Evolutionary conservation across 1,284 basidiomycete species (phyloP).

Genomic region (Ganoderma multipileum): DNA sequence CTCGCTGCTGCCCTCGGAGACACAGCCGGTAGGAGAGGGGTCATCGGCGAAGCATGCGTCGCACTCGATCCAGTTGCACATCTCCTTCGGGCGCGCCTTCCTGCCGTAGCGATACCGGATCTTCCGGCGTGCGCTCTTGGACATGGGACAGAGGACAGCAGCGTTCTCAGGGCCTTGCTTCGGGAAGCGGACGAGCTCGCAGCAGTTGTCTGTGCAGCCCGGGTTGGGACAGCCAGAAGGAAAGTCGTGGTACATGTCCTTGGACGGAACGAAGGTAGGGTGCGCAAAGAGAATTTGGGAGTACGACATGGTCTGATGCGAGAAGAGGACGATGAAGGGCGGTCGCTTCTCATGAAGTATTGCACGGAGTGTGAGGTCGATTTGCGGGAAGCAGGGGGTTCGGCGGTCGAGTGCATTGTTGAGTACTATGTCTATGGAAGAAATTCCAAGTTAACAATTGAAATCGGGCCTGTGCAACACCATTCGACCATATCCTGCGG

Average conservation of each 20-base stretch:
- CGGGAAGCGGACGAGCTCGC: conserved; percentile 80
- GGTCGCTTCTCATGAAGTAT: conserved; percentile 75
- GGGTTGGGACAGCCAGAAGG: conserved; percentile 79
- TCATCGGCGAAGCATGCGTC: conserved; percentile 62
- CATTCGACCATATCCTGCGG: neutral
- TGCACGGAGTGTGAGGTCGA: conserved; percentile 75
- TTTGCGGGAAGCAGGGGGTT: conserved; percentile 78
- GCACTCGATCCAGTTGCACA: conserved; percentile 85
- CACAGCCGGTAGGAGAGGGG: conserved; percentile 17
- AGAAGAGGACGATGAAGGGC: conserved; percentile 77
- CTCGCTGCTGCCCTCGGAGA: conserved; percentile 43
- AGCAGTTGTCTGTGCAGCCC: conserved; percentile 73
- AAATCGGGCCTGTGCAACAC: too few relatives aligned
- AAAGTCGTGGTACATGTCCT: conserved; percentile 75
- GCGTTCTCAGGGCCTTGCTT: conserved; percentile 65
- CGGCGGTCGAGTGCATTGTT: conserved; percentile 68
- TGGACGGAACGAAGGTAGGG: conserved; percentile 68
- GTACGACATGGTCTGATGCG: conserved; percentile 78
- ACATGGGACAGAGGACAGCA: conserved; percentile 53
- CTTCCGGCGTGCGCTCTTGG: conserved; percentile 46
- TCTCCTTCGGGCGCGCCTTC: conserved; percentile 57
- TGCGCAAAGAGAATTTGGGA: conserved; percentile 81
- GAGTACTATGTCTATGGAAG: conserved; percentile 63
- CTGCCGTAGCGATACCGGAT: conserved; percentile 52
- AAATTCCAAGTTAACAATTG: neutral